Percentiles rank a stretch among this genome's conserved stretches.
Conservation (phyloP, 306 rosid genomes). For the Cicer bijugum region DNA sequence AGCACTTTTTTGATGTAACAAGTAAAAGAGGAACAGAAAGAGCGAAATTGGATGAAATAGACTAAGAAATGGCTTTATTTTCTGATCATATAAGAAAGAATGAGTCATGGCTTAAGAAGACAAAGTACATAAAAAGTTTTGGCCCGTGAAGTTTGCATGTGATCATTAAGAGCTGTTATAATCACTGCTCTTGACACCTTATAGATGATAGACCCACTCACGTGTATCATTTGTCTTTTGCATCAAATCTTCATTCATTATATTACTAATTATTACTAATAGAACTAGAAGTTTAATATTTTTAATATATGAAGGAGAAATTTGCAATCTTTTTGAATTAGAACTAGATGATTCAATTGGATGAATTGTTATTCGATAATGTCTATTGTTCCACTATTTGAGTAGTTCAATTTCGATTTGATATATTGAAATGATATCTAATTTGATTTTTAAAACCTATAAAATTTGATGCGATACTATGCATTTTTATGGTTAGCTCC, state of each 20-base stretch:
- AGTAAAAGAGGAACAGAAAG: not conserved
- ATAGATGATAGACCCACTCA: constrained; percentile 81
- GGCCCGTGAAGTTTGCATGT: constrained; percentile 99
- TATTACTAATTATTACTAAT: constrained; percentile 34
- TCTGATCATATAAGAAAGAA: constrained; percentile 46
- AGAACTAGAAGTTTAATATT: not conserved
- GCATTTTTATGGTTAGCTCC: not conserved
- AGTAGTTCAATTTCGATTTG: no score
- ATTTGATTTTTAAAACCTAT: no score
- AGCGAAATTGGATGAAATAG: constrained; percentile 35
- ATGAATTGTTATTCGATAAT: no score
- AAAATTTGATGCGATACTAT: no score
- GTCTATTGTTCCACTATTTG: no score
- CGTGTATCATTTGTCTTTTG: constrained; percentile 62
- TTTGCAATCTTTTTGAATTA: no score
- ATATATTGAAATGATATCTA: no score
- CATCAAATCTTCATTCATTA: constrained; percentile 49
- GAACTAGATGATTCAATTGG: no score
- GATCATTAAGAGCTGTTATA: constrained; percentile 82
- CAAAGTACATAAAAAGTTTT: constrained; percentile 56
- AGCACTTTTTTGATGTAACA: constrained; percentile 33
- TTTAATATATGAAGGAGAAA: not conserved
- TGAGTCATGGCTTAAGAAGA: constrained; percentile 56
- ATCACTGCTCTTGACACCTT: constrained; percentile 81
- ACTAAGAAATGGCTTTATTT: constrained; percentile 8